Evolutionary conservation across 2,329 filamentous ascomycete species (phyloP), one percentile per base, ranked within the genome.

Genomic region (Exophiala sp.): DNA sequence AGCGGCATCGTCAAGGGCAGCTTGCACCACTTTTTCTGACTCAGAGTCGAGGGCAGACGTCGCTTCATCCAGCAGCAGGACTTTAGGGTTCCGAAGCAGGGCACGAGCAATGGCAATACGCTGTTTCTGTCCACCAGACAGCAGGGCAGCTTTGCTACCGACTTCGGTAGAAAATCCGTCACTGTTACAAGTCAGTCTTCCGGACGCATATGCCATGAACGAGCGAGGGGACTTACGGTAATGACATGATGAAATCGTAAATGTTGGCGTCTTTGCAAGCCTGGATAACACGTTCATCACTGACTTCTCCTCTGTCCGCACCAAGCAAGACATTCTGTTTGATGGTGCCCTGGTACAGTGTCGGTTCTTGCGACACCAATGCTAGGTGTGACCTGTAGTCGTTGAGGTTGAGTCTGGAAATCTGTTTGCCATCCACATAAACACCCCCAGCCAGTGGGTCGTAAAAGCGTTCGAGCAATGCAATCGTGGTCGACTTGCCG

Each of bases 101-200:
- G 91, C 93, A 3, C 91, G 82, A 2, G 93, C 91, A 64, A 97
- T 96, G 43, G 89, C 91, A 29, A 97, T 83, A 53, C 93, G 86
- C 69, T 97, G 91, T 65, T 95, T 95, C 69, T 97, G 93, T 0
- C 91, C 93, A 48, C 93, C 91, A 1, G 85, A 90, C 13, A 95
- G 72, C 65, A 96, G 79, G 13, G 81, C 78, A 38, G 91, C 93
- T 71, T 95, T 95, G 66, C 79, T 86, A 22, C 93, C 91, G 23
- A 95, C 89, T 1, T 90, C 65, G 0, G 90, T 95, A 62, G 83
- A 79, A 71, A 95, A 89, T 13, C 88, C 89, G 1, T 95, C 88
- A 1, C 71, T 64, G 63, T 56, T 37, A 59, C 49, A 13, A 30
- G 63, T 65, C 63, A 59, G 52, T 27, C 39, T 24, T 9, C 7